phyloP scores from a whole-genome alignment of 306 rosid genomes.

The Abrus precatorius region DNA sequence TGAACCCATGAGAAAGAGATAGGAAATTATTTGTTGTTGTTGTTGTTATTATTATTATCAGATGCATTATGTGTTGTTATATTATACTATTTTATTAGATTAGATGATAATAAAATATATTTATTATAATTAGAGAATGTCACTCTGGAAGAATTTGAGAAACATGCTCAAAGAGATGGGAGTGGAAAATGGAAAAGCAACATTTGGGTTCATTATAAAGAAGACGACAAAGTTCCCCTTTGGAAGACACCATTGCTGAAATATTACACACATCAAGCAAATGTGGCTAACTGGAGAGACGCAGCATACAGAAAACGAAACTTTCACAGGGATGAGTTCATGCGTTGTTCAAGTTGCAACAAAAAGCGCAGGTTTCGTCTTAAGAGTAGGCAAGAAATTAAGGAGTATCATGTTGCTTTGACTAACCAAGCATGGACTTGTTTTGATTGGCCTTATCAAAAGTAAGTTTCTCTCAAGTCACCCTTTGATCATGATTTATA shows the following conservation, averaged over 20 bases:
- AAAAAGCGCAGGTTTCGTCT: slow-evolving; percentile 61
- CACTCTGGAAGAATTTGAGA: slow-evolving; percentile 57
- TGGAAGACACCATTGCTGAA: slow-evolving; percentile 47
- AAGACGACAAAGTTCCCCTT: slow-evolving; percentile 44
- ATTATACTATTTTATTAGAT: background rate
- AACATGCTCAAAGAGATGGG: slow-evolving; percentile 47
- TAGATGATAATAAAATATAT: background rate
- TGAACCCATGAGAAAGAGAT: no score
- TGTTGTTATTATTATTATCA: no score
- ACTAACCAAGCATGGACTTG: slow-evolving; percentile 51
- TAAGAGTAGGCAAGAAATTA: slow-evolving; percentile 9
- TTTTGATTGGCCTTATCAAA: slow-evolving; percentile 45
- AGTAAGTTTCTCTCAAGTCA: slow-evolving; percentile 36
- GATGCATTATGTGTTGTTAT: background rate
- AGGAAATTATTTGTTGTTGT: no score
- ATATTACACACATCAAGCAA: slow-evolving; percentile 57
- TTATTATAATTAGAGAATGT: slow-evolving; percentile 40
- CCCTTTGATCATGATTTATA: background rate
- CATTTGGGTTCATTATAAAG: slow-evolving; percentile 53
- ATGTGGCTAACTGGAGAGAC: slow-evolving; percentile 42
- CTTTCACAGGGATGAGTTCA: slow-evolving; percentile 59
- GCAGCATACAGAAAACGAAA: slow-evolving; percentile 25
- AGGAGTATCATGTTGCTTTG: slow-evolving; percentile 50
- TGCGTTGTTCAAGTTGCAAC: slow-evolving; percentile 47
- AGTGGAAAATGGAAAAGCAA: slow-evolving; percentile 52